Conservation (phyloP, 768 basidiomycete genomes). For the Termitomyces sp. region DNA sequence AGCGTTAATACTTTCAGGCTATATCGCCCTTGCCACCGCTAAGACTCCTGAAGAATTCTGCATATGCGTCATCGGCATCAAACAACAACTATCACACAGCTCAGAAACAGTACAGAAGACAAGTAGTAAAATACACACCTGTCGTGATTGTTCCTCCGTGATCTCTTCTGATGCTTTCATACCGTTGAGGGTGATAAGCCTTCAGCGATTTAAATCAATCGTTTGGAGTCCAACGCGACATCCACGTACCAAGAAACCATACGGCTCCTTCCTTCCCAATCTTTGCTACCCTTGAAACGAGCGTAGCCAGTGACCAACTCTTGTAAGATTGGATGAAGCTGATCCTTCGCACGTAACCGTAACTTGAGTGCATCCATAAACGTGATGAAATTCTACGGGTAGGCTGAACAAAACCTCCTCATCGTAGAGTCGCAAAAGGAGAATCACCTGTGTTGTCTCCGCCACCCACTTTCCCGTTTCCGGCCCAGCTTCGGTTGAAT, state of each 20-base stretch:
- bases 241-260: slow-evolving; percentile 83
- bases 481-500: slow-evolving; percentile 86
- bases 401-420: not conserved
- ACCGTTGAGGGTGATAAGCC: slow-evolving; percentile 93
- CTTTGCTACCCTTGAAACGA: slow-evolving; percentile 89
- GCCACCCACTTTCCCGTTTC: slow-evolving; percentile 98
- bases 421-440: not conserved
- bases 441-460: slow-evolving; percentile 85
- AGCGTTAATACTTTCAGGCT: slow-evolving; percentile 5
- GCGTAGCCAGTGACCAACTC: slow-evolving; percentile 95
- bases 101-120: not conserved
- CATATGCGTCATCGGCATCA: slow-evolving; percentile 95
- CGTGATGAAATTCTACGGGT: slow-evolving; percentile 87
- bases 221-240: not conserved
- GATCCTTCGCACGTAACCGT: slow-evolving; percentile 92
- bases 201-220: slow-evolving; percentile 21
- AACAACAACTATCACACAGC: slow-evolving; percentile 66
- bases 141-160: slow-evolving; percentile 90
- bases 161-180: slow-evolving; percentile 98
- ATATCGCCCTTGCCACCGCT: slow-evolving; percentile 37
- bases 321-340: slow-evolving; percentile 89
- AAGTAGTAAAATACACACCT: slow-evolving; percentile 43
- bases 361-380: slow-evolving; percentile 98
- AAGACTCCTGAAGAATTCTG: slow-evolving; percentile 84
- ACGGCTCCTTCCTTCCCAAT: slow-evolving; percentile 93